phyloP scores from a whole-genome alignment of 352 stramenopile genomes.

The Globisporangium cederbergense region DNA sequence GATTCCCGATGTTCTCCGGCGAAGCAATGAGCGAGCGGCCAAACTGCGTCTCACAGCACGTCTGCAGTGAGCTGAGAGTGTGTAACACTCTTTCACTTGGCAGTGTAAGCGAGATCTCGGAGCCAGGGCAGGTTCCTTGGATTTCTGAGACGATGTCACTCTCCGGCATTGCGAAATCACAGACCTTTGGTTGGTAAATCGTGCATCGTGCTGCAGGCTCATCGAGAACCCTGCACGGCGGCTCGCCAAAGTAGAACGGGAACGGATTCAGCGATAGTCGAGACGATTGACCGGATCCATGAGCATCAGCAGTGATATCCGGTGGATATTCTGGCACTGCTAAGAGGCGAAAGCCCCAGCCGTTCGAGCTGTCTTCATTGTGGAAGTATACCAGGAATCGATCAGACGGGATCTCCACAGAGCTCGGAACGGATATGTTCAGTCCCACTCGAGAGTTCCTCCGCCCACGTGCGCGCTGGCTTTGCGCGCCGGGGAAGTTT shows the following conservation, averaged over 20 bases:
- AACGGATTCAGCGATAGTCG: conserved; percentile 37
- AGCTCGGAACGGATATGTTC: conserved; percentile 9
- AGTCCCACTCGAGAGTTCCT: conserved; percentile 19
- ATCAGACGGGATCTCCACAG: conserved; percentile 66
- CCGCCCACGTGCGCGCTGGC: conserved; percentile 39
- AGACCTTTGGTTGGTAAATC: conserved; percentile 52
- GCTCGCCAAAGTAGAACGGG: conserved; percentile 71
- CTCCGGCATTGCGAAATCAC: conserved; percentile 43
- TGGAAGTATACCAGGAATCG: conserved; percentile 76
- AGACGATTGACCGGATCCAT: not conserved
- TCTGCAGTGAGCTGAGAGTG: conserved; percentile 59
- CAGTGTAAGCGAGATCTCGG: conserved; percentile 22
- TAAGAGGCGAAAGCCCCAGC: conserved; percentile 68
- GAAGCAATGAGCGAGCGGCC: conserved; percentile 49
- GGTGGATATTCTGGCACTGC: conserved; percentile 44
- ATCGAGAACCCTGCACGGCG: conserved; percentile 45
- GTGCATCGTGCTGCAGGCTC: conserved; percentile 53
- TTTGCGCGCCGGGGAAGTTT: conserved; percentile 72
- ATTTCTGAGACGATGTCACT: conserved; percentile 51
- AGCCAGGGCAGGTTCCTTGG: conserved; percentile 39
- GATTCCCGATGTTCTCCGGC: conserved; percentile 53
- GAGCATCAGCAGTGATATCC: not conserved
- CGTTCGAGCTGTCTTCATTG: conserved; percentile 42
- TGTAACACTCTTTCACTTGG: conserved; percentile 59
- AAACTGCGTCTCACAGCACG: conserved; percentile 52